Evolutionary conservation across 1,284 basidiomycete genomes (phyloP).

Genomic region (Malassezia caprae): DNA sequence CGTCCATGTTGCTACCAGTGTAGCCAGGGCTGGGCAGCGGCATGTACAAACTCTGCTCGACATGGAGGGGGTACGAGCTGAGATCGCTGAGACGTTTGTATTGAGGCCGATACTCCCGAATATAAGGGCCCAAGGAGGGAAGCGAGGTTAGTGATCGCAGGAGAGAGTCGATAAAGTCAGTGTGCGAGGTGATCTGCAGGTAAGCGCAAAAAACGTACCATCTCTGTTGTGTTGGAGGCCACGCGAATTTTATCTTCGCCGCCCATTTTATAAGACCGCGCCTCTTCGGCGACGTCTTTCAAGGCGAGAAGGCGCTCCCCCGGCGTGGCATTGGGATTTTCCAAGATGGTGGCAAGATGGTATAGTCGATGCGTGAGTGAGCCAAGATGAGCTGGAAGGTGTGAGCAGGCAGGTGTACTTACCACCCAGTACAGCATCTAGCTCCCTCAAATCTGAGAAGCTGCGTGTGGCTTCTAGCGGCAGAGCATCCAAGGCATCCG

Average conservation of each 20-base stretch:
- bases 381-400: conserved; percentile 26
- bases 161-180: conserved; percentile 42
- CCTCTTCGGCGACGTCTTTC: conserved; percentile 86
- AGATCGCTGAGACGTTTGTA: conserved; percentile 3
- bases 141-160: conserved; percentile 32
- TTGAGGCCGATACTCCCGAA: conserved; percentile 7
- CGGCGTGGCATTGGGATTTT: conserved; percentile 60
- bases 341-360: conserved; percentile 34
- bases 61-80: not conserved
- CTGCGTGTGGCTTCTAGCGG: conserved; percentile 86
- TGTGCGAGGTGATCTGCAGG: conserved; percentile 40
- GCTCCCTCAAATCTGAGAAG: conserved; percentile 89
- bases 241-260: conserved; percentile 98
- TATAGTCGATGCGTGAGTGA: conserved; percentile 37
- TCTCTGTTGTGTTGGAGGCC: conserved; percentile 85
- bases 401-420: not conserved
- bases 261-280: conserved; percentile 77
- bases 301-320: conserved; percentile 76
- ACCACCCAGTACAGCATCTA: conserved; percentile 82
- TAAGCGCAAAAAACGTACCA: conserved; percentile 48
- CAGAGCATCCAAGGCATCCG: conserved; percentile 80
- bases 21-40: not conserved
- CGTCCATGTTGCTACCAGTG: too few relatives aligned
- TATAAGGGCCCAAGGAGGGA: conserved; percentile 23
- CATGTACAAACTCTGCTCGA: not conserved